A percentile compares a stretch with the other conserved stretches of the same genome.
These are phyloP conservation scores for Monosiga brevicollis DNA, from an alignment of 78 protist genomes.

Conservation along the genomic window DNA sequence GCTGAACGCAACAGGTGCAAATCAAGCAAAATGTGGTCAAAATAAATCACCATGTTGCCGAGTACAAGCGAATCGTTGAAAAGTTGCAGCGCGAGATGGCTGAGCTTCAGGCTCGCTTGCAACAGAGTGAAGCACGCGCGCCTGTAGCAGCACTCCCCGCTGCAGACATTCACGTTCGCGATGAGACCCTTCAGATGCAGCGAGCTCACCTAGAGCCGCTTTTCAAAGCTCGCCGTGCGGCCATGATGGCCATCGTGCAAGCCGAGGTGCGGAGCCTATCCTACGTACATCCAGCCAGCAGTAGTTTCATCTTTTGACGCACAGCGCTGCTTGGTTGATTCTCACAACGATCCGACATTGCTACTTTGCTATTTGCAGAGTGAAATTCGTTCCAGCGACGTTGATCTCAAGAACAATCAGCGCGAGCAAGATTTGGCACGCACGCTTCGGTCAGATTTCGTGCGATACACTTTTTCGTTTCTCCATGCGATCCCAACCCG, in stretches of 20 bases:
- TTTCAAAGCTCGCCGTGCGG: background rate
- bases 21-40: conserved; percentile 43
- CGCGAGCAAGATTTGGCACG: no score
- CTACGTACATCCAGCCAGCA: background rate
- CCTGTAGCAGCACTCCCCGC: background rate
- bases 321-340: no score
- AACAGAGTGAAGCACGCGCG: background rate
- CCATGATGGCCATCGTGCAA: background rate
- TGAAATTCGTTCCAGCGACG: no score
- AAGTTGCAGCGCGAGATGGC: conserved; percentile 34
- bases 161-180: no score
- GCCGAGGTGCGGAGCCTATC: background rate
- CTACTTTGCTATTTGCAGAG: no score
- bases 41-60: conserved; percentile 22
- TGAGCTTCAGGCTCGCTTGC: conserved; percentile 20
- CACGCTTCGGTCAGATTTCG: no score
- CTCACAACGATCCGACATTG: no score
- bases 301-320: background rate
- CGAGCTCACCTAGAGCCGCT: background rate
- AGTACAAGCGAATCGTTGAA: conserved; percentile 39
- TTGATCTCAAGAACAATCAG: no score
- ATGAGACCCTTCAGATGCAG: background rate
- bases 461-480: no score
- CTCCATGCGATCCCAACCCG: no score
- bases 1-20: background rate